phyloP scores from a whole-genome alignment of 129 eudicot genomes.

The Centrapalus pauciflorus region DNA sequence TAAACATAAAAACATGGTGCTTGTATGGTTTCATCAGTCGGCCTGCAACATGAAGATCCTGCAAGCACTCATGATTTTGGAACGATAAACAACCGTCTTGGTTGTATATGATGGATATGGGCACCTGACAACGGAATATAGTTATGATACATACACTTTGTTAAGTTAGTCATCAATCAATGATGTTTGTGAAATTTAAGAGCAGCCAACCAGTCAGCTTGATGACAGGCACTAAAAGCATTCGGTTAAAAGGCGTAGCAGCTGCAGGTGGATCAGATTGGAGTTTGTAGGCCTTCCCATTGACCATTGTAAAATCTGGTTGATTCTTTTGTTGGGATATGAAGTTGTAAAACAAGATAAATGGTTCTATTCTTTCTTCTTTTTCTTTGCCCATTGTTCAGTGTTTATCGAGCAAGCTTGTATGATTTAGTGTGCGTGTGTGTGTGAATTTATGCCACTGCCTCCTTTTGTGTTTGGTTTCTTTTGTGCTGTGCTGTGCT shows the following conservation, averaged over 20 bases:
- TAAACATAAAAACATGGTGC: constrained; percentile 12
- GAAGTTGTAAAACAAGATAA: constrained; percentile 21
- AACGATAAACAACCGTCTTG: constrained; percentile 14
- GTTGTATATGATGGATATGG: constrained; percentile 20
- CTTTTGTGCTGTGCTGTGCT: no score
- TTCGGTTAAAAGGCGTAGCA: neutral
- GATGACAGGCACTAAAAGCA: constrained; percentile 1
- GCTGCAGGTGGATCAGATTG: constrained; percentile 1
- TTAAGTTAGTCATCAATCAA: constrained; percentile 6
- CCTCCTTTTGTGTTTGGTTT: neutral
- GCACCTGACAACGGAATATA: neutral
- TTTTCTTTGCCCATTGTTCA: neutral
- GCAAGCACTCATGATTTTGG: no score
- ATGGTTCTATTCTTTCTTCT: constrained; percentile 20
- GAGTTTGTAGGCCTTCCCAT: no score
- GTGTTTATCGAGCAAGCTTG: constrained; percentile 11
- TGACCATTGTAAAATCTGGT: constrained; percentile 15
- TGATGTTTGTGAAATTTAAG: constrained; percentile 8
- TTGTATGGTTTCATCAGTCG: constrained; percentile 8
- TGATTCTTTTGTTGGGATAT: constrained; percentile 15
- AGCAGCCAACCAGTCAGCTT: no score
- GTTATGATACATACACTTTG: neutral
- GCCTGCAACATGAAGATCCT: neutral
- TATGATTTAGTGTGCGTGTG: neutral
- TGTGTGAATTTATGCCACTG: neutral